A percentile compares a stretch with the other conserved stretches of the same genome.
These are phyloP conservation scores for Pittosporum tobira DNA, from an alignment of 129 eudicot species.

Conservation along the genomic window DNA sequence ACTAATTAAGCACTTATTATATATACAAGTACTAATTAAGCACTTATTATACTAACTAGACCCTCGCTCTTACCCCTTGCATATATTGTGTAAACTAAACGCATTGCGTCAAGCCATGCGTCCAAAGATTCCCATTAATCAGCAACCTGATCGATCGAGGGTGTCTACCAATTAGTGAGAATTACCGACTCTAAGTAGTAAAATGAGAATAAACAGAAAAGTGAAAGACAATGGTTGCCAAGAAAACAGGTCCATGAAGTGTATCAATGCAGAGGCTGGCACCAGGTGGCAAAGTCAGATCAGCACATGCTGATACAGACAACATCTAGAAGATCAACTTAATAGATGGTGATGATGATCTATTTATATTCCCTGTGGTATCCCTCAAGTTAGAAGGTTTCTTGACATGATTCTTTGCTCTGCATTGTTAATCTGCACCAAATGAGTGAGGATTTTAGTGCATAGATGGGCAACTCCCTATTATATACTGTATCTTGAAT, in stretches of 20 bases:
- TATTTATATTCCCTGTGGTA: conserved; percentile 17
- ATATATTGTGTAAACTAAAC: conserved; percentile 75
- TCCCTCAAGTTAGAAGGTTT: conserved; percentile 41
- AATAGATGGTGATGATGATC: conserved; percentile 38
- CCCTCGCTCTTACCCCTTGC: conserved; percentile 88
- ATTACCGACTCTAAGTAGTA: too few relatives aligned
- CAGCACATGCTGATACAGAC: conserved; percentile 78
- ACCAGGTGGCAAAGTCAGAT: conserved; percentile 90
- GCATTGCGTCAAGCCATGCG: conserved; percentile 85
- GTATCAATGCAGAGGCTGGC: conserved; percentile 77
- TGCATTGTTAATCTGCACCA: conserved; percentile 45
- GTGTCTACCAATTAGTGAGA: too few relatives aligned
- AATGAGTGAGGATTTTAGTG: too few relatives aligned
- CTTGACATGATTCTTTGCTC: conserved; percentile 35
- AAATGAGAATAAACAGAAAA: too few relatives aligned
- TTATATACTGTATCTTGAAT: too few relatives aligned
- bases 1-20: conserved; percentile 60
- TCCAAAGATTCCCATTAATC: conserved; percentile 87
- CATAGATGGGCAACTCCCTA: too few relatives aligned
- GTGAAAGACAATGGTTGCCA: conserved; percentile 56
- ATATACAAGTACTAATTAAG: too few relatives aligned
- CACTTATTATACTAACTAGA: conserved; percentile 71
- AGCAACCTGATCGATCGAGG: conserved; percentile 87
- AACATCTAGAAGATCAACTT: conserved; percentile 52
- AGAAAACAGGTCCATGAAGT: conserved; percentile 48